phyloP scores from a whole-genome alignment of 176 grass and related monocot species.

The Aegilops longissima region DNA sequence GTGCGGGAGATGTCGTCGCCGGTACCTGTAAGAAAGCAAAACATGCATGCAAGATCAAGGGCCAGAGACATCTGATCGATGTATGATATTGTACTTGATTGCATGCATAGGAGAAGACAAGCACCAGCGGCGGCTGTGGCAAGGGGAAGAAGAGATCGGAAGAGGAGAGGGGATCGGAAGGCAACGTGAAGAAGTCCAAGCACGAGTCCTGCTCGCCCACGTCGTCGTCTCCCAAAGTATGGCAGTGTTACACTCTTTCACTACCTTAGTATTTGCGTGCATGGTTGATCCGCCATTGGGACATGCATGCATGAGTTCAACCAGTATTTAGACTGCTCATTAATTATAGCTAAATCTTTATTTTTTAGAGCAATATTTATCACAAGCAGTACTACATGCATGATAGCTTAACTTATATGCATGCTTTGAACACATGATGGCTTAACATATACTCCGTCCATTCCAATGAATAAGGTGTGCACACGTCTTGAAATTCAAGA shows the following conservation, averaged over 20 bases:
- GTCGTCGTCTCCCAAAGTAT: slow-evolving; percentile 71
- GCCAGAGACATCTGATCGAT: not conserved
- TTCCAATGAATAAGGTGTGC: too few relatives aligned
- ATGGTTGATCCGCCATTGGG: not conserved
- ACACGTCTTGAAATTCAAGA: too few relatives aligned
- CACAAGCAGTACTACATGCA: too few relatives aligned
- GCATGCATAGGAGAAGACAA: slow-evolving; percentile 47
- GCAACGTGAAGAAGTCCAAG: slow-evolving; percentile 69
- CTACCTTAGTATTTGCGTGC: not conserved
- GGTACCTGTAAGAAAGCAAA: slow-evolving; percentile 33
- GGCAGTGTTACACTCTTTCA: not conserved
- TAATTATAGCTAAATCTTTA: too few relatives aligned
- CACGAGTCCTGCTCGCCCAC: slow-evolving; percentile 55
- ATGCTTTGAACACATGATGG: too few relatives aligned
- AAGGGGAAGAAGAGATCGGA: slow-evolving; percentile 65
- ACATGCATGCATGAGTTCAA: not conserved
- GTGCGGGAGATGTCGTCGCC: slow-evolving; percentile 55
- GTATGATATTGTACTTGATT: not conserved
- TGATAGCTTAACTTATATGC: too few relatives aligned
- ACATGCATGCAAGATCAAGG: too few relatives aligned
- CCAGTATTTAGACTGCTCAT: too few relatives aligned
- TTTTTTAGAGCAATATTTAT: too few relatives aligned
- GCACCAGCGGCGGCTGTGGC: slow-evolving; percentile 5
- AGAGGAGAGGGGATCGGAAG: slow-evolving; percentile 44
- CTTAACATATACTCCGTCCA: too few relatives aligned